phyloP scores from a whole-genome alignment of 140 eudicot genomes.

The Senecio squalidus region DNA sequence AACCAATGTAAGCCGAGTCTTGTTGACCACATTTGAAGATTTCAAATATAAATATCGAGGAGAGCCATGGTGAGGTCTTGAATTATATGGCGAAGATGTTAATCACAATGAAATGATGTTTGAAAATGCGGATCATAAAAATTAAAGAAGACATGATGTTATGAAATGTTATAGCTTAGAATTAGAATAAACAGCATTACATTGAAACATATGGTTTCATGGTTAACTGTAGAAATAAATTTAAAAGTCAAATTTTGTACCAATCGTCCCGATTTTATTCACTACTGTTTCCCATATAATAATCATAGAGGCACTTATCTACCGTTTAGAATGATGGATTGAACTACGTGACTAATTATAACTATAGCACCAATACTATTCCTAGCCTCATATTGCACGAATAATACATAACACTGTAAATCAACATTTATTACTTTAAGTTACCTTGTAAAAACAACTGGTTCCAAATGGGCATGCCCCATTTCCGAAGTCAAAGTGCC shows the following conservation, averaged over 20 bases:
- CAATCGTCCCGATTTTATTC: too few relatives aligned
- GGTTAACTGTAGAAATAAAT: too few relatives aligned
- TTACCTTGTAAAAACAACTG: conserved; percentile 91
- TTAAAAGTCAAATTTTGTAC: too few relatives aligned
- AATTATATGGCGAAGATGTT: background rate
- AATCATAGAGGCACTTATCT: background rate
- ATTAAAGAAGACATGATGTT: background rate
- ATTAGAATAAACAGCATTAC: too few relatives aligned
- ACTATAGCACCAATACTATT: background rate
- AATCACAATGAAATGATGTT: background rate
- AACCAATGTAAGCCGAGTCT: background rate
- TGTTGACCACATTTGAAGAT: background rate
- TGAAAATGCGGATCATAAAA: background rate
- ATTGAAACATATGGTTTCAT: too few relatives aligned
- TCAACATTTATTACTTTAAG: background rate
- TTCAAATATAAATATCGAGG: background rate
- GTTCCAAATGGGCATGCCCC: conserved; percentile 88
- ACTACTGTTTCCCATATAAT: too few relatives aligned
- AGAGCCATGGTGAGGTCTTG: background rate
- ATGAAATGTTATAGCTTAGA: background rate
- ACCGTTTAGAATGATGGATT: background rate
- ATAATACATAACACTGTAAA: background rate
- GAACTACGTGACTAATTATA: background rate
- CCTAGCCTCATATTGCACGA: background rate
- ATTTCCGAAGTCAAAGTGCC: conserved; percentile 81